Percentiles rank a stretch among this genome's conserved stretches.
These are phyloP conservation scores for Sporobolus alterniflorus DNA, from an alignment of 202 grass and related monocot species.

Conservation along the genomic window DNA sequence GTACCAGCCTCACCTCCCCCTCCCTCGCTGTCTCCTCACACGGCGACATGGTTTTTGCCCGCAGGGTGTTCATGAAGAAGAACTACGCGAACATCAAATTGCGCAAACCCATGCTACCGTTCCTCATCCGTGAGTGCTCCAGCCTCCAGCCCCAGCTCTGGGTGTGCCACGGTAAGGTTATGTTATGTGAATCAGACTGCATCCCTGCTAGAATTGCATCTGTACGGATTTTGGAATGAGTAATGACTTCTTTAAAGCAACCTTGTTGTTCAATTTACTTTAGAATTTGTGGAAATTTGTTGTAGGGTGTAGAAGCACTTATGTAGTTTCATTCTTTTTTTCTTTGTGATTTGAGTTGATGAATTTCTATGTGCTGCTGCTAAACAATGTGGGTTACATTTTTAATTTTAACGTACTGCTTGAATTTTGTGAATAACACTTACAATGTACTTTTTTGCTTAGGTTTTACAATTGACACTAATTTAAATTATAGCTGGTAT, in stretches of 20 bases:
- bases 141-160: conserved; percentile 90
- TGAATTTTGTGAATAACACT: not conserved
- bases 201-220: not conserved
- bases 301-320: not conserved
- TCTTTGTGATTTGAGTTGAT: not conserved
- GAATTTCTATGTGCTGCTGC: not conserved
- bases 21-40: not conserved
- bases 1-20: conserved; percentile 15
- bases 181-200: not conserved
- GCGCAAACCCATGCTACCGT: conserved; percentile 72
- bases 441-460: not conserved
- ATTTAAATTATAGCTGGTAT: conserved; percentile 10
- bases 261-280: not conserved
- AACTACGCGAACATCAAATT: conserved; percentile 93
- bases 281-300: not conserved
- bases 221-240: not conserved
- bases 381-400: not conserved
- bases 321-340: not conserved
- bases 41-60: not conserved
- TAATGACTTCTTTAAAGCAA: not conserved
- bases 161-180: conserved; percentile 75
- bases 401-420: not conserved
- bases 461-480: conserved; percentile 21
- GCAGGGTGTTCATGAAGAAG: conserved; percentile 87
- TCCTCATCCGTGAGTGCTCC: conserved; percentile 97